Evolutionary conservation across 78 protist species (phyloP).

Genomic region (Mastigamoeba balamuthi): DNA sequence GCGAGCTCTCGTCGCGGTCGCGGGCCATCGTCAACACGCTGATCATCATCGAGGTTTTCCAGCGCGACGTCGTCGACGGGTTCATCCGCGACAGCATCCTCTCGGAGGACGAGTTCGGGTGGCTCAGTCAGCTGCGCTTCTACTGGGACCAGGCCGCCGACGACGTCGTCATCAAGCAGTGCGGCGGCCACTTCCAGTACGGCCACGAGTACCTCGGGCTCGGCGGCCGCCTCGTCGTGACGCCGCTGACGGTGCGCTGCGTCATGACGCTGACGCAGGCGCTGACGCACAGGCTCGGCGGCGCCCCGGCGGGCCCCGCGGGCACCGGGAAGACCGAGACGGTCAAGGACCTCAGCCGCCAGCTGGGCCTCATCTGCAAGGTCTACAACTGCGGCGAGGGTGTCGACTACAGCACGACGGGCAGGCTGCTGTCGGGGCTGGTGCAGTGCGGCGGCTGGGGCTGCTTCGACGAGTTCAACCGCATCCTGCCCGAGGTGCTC

Average conservation of each 20-base stretch:
- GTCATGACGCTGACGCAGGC: constrained; percentile 75
- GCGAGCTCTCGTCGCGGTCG: background rate
- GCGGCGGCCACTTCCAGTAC: constrained; percentile 31
- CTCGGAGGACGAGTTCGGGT: constrained; percentile 43
- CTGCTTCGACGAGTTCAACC: constrained; percentile 84
- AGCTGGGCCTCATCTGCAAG: constrained; percentile 63
- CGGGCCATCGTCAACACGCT: constrained; percentile 56
- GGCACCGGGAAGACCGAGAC: constrained; percentile 94
- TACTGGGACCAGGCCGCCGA: constrained; percentile 40
- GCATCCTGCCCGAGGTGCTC: constrained; percentile 64
- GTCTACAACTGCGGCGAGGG: constrained; percentile 79
- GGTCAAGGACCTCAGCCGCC: constrained; percentile 68
- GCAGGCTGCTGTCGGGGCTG: constrained; percentile 71
- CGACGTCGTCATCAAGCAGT: constrained; percentile 18
- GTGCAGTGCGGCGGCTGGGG: constrained; percentile 78
- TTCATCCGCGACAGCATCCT: constrained; percentile 6
- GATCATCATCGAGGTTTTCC: constrained; percentile 63
- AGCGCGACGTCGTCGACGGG: constrained; percentile 37
- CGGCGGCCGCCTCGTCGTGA: constrained; percentile 72
- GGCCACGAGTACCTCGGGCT: constrained; percentile 77
- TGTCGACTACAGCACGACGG: constrained; percentile 43
- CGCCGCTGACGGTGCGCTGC: constrained; percentile 81
- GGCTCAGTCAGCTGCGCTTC: constrained; percentile 67
- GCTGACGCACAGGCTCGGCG: constrained; percentile 59
- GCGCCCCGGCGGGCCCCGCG: constrained; percentile 71